Conservation (phyloP, 2,329 filamentous ascomycete species). For the Trichophyton benhamiae region DNA sequence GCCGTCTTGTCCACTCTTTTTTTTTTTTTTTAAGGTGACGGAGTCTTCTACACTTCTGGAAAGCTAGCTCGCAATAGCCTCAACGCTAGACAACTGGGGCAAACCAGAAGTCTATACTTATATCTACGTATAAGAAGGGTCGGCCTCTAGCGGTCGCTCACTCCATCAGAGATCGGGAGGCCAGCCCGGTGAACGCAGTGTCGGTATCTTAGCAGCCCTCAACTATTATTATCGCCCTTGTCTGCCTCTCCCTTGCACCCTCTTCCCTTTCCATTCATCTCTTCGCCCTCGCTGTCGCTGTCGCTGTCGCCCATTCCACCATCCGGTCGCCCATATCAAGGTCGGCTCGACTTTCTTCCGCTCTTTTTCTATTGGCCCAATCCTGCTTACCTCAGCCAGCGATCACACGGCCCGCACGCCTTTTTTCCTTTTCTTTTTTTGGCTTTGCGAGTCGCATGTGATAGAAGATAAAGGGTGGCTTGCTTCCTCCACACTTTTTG, state of each 20-base stretch:
- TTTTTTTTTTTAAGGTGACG: background rate
- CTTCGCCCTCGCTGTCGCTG: background rate
- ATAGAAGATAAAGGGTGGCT: background rate
- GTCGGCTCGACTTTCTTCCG: background rate
- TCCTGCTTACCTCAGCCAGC: background rate
- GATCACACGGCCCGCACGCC: background rate
- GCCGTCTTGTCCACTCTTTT: background rate
- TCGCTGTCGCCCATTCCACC: background rate
- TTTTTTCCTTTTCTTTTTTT: background rate
- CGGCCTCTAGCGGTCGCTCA: background rate
- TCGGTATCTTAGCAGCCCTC: background rate
- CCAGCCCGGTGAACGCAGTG: background rate
- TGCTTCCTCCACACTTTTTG: background rate
- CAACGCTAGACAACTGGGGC: background rate
- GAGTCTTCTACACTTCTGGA: conserved; percentile 1
- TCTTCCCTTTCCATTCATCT: background rate
- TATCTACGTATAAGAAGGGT: background rate
- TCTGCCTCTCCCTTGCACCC: background rate
- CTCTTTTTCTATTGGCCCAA: background rate
- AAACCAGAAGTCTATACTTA: background rate
- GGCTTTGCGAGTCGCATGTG: background rate
- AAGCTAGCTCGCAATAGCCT: background rate
- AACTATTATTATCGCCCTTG: background rate
- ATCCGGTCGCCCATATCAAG: background rate
- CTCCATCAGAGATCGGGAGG: background rate